A percentile compares a stretch with the other conserved stretches of the same genome.
Evolutionary conservation across 768 basidiomycete species (phyloP).

Genomic region (Mycena indigotica): DNA sequence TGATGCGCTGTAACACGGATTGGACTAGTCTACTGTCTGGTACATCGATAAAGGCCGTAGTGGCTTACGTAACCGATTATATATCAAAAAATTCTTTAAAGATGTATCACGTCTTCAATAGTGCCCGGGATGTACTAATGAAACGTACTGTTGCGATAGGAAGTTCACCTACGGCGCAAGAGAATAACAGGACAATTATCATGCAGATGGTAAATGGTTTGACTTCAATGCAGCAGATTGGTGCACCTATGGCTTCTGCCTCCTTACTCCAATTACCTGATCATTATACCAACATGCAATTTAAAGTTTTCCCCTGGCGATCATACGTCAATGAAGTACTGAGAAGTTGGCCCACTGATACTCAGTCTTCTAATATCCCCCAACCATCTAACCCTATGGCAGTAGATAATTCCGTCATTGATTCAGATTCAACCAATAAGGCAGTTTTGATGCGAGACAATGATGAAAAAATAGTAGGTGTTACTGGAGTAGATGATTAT

Average conservation of each 20-base stretch:
- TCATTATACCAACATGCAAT: conserved; percentile 1
- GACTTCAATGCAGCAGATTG: neutral
- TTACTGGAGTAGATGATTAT: neutral
- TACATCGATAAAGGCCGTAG: conserved; percentile 35
- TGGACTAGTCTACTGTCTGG: conserved; percentile 34
- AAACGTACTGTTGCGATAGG: neutral
- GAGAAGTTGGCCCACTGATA: neutral
- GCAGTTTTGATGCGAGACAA: neutral
- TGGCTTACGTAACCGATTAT: conserved; percentile 38
- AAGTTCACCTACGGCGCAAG: neutral
- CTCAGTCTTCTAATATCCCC: neutral
- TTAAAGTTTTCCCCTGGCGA: neutral
- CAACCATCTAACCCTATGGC: neutral
- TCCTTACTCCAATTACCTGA: neutral
- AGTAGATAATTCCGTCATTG: neutral
- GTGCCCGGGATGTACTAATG: neutral
- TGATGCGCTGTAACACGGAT: conserved; percentile 36
- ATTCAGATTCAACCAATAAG: neutral
- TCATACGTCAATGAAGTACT: neutral
- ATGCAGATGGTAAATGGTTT: conserved; percentile 6
- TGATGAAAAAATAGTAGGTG: neutral
- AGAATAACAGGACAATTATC: conserved; percentile 8
- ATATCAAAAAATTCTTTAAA: conserved; percentile 32
- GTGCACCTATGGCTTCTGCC: neutral
- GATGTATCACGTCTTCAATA: conserved; percentile 30